Base-by-base conservation (phyloP, 2,329 filamentous ascomycete genomes). In the Taxawa tesnikishii region DNA sequence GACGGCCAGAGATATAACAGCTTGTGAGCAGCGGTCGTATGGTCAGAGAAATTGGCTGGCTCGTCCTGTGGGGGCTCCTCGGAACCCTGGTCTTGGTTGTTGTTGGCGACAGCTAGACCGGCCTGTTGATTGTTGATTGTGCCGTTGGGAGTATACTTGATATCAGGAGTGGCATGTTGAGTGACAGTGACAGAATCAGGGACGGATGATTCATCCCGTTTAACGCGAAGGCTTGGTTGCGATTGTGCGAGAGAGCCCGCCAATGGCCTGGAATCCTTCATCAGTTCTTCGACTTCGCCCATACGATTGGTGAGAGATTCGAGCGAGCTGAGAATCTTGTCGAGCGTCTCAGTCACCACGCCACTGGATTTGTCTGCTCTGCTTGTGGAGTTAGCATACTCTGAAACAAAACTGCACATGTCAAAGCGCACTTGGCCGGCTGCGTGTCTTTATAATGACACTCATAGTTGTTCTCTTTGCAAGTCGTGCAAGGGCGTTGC, bases 361-460 rank as follows among this genome's bases (percentile, higher is more conserved):
- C 16, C 26, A n/a, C 36, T 60, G 42, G 64, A 68, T 33, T 55
- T 55, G 40, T 51, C 64, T 44, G 47, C 68, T 57, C 55, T 67
- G 56, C 33, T 35, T 27, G 14, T 29, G 38, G 12, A 39, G 50
- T 50, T 37, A 43, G 31, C 15, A 37, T 17, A 19, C 14, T 25
- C 18, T 35, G 21, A 15, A 14, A 26, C 28, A 15, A 21, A 17
- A 10, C 21, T 23, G 19, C 8, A 23, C 19, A n/a, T 23, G n/a
- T 23, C 19, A 8, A 8, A 23, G 19, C 8, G n/a, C n/a, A 23
- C 18, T 28, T 34, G 26, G 92, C 90, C 11, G 84, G 84, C 14
- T 84, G 81, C 5, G 90, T 80, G 49, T 94, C 87, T 43, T 87
- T 77, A 55, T 94, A 96, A 55, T 83, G 78, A 62, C 83, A 98